Percentiles rank a stretch among this genome's conserved stretches.
Evolutionary conservation across 2,329 filamentous ascomycete species (phyloP).

Genomic region (Dactylellina parvicollis): DNA sequence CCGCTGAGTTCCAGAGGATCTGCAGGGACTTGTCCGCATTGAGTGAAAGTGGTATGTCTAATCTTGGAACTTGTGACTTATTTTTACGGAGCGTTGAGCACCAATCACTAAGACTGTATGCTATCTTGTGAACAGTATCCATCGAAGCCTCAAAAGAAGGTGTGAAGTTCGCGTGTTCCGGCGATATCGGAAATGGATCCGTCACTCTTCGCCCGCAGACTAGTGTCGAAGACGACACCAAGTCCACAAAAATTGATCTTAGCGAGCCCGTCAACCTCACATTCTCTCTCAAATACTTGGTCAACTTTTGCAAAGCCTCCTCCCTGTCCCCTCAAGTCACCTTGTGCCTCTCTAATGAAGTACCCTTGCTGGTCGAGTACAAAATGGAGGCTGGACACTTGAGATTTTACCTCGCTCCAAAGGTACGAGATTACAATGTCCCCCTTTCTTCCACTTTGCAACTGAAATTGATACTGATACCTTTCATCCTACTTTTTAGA

Average conservation of each 20-base stretch:
- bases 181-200: slow-evolving; percentile 94
- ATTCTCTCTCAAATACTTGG: slow-evolving; percentile 98
- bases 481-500: slow-evolving; percentile 65
- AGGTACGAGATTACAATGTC: slow-evolving; percentile 72
- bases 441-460: background rate
- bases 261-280: slow-evolving; percentile 92
- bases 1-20: slow-evolving; percentile 90
- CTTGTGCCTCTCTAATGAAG: slow-evolving; percentile 94
- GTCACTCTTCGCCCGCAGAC: slow-evolving; percentile 90
- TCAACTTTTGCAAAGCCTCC: slow-evolving; percentile 99
- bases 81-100: too few species aligned
- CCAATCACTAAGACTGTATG: background rate
- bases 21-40: slow-evolving; percentile 89
- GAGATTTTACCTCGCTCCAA: slow-evolving; percentile 97
- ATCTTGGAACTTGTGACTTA: slow-evolving; percentile 6
- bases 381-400: slow-evolving; percentile 74
- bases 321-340: slow-evolving; percentile 83
- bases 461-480: slow-evolving; percentile 1
- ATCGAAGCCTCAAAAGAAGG: slow-evolving; percentile 98
- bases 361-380: slow-evolving; percentile 96
- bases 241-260: slow-evolving; percentile 88
- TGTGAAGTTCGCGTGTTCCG: slow-evolving; percentile 90
- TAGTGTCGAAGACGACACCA: slow-evolving; percentile 86
- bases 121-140: slow-evolving; percentile 70
- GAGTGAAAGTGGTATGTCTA: slow-evolving; percentile 86